A percentile compares a stretch with the other conserved stretches of the same genome.
These are phyloP conservation scores for Carallia pectinifolia DNA, from an alignment of 345 rosid species.

Conservation along the genomic window DNA sequence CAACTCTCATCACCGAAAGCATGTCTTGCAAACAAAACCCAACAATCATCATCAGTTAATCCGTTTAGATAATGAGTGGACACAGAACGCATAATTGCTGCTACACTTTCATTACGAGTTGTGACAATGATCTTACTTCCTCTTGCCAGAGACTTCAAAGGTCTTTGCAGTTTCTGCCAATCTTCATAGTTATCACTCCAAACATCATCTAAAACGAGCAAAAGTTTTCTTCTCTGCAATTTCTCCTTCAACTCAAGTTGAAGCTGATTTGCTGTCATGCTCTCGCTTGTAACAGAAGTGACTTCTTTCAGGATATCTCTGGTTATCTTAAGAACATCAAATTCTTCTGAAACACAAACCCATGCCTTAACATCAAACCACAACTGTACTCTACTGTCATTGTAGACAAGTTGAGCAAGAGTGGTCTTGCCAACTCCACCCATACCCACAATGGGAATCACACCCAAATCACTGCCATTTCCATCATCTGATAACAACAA, in stretches of 20 bases:
- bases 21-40: not conserved
- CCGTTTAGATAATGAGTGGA: not conserved
- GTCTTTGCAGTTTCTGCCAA: not conserved
- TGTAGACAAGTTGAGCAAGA: not conserved
- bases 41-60: not conserved
- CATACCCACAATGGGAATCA: constrained; percentile 4
- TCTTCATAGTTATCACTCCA: not conserved
- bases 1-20: not conserved
- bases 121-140: constrained; percentile 6
- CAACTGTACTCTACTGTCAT: no score
- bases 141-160: not conserved
- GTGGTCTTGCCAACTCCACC: constrained; percentile 4
- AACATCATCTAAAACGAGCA: constrained; percentile 6
- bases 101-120: not conserved
- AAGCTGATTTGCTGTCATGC: not conserved
- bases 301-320: not conserved
- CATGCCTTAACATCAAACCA: not conserved
- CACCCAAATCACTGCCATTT: not conserved
- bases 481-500: not conserved
- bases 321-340: no score
- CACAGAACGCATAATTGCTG: not conserved
- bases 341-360: no score
- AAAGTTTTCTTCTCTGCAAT: not conserved
- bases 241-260: not conserved
- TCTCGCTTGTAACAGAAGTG: not conserved